These are phyloP conservation scores for Letharia columbiana DNA, from an alignment of 495 filamentous ascomycete species.

Conservation along the genomic window DNA sequence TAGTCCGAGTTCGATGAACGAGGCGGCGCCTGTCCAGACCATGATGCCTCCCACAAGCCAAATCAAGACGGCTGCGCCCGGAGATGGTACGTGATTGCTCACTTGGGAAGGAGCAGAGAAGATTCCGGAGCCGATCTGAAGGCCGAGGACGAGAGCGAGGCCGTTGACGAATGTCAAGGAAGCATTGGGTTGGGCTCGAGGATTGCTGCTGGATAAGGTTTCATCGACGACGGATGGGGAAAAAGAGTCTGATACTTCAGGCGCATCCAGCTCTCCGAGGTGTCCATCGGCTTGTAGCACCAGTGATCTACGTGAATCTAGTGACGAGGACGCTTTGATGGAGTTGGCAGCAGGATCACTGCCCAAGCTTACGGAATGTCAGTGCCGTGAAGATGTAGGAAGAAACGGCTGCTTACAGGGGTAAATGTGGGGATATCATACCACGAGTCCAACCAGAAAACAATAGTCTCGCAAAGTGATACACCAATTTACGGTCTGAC, in stretches of 20 bases:
- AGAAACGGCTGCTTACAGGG: not conserved
- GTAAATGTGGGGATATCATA: not conserved
- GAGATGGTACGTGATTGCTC: slow-evolving; percentile 30
- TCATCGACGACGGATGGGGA: not conserved
- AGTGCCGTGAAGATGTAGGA: not conserved
- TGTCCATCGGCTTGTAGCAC: not conserved
- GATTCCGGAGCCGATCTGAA: slow-evolving; percentile 40
- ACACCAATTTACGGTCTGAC: too few relatives aligned
- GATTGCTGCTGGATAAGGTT: not conserved
- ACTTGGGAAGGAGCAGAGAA: slow-evolving; percentile 36
- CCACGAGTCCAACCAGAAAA: too few relatives aligned
- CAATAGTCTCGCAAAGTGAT: too few relatives aligned
- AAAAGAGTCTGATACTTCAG: not conserved
- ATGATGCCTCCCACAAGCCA: slow-evolving; percentile 37
- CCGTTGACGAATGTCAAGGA: slow-evolving; percentile 15
- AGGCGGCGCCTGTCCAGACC: slow-evolving; percentile 39
- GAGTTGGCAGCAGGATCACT: not conserved
- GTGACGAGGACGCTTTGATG: too few relatives aligned
- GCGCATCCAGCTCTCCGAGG: not conserved
- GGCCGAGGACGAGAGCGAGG: slow-evolving; percentile 30
- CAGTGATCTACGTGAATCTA: not conserved
- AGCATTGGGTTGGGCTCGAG: not conserved
- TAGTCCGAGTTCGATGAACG: slow-evolving; percentile 37
- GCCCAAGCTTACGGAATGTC: not conserved
- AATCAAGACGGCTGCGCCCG: slow-evolving; percentile 24